Percentiles rank a stretch among this genome's conserved stretches.
phyloP scores from a whole-genome alignment of 306 rosid genomes.

The Vigna reflexopilosa region DNA sequence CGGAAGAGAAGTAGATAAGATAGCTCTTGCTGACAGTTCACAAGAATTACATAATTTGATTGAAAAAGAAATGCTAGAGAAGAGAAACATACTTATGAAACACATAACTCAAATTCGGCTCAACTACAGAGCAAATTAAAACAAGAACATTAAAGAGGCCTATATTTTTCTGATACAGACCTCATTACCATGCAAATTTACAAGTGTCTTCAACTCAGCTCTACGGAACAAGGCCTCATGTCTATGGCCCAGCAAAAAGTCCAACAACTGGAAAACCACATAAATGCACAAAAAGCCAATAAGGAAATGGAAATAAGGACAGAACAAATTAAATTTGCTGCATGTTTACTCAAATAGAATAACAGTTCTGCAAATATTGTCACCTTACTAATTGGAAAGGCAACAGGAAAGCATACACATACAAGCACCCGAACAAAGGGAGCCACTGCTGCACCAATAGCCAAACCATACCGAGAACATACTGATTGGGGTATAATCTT shows the following conservation, averaged over 20 bases:
- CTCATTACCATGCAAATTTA: constrained; percentile 93
- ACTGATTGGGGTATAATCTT: constrained; percentile 64
- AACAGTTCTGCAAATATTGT: constrained; percentile 12
- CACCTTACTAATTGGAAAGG: constrained; percentile 62
- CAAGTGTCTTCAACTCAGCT: constrained; percentile 95
- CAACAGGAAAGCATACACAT: constrained; percentile 54
- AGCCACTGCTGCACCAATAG: constrained; percentile 57
- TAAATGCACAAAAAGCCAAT: constrained; percentile 34
- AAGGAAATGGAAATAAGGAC: constrained; percentile 12
- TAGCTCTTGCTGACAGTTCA: constrained; percentile 23
- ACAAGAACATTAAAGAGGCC: not conserved
- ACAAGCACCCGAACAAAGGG: constrained; percentile 60
- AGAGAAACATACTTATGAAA: constrained; percentile 26
- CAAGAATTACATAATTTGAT: constrained; percentile 4
- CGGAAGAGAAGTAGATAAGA: constrained; percentile 31
- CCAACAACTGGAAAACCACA: constrained; percentile 75
- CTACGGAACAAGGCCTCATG: constrained; percentile 90
- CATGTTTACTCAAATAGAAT: constrained; percentile 25
- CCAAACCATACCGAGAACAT: constrained; percentile 59
- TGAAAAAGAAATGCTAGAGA: constrained; percentile 21
- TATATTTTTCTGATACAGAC: constrained; percentile 53
- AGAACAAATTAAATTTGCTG: constrained; percentile 15
- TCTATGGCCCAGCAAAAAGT: constrained; percentile 81
- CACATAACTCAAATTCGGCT: not conserved
- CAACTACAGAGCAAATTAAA: constrained; percentile 9